Conservation (phyloP, 2,329 filamentous ascomycete species). For the Cladosporium austrohemisphaericum region DNA sequence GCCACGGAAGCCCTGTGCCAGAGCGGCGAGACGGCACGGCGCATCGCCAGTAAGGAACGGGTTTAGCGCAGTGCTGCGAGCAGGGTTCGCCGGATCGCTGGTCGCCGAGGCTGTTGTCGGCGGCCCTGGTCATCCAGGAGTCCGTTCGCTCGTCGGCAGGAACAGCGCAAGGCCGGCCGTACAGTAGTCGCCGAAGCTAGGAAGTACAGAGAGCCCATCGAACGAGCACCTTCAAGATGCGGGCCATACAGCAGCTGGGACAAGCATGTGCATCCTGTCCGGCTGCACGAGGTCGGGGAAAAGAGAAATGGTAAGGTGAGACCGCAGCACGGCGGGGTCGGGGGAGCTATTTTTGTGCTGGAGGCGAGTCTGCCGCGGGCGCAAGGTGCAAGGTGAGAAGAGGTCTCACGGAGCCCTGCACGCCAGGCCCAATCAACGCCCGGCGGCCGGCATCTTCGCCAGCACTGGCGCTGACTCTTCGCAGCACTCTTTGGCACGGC, state of each 20-base stretch:
- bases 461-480: slow-evolving; percentile 4
- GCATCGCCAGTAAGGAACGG: slow-evolving; percentile 3
- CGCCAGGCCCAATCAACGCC: neutral
- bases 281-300: slow-evolving; percentile 1
- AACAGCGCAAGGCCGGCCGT: neutral
- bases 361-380: neutral
- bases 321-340: neutral
- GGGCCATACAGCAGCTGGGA: neutral
- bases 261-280: neutral
- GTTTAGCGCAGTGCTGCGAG: slow-evolving; percentile 4
- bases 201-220: neutral
- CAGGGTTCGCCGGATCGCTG: neutral
- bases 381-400: too few species aligned
- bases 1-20: slow-evolving; percentile 8
- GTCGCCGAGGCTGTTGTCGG: slow-evolving; percentile 3
- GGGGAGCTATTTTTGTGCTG: slow-evolving; percentile 5
- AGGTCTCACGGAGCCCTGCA: neutral
- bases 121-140: too few species aligned
- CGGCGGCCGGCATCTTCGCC: slow-evolving; percentile 4
- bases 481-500: slow-evolving; percentile 3
- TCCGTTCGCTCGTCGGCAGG: neutral
- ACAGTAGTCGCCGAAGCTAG: neutral
- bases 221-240: neutral
- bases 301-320: neutral
- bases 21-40: slow-evolving; percentile 11